Evolutionary conservation across 2,329 filamentous ascomycete species (phyloP).

Genomic region (Talaromyces sp.): DNA sequence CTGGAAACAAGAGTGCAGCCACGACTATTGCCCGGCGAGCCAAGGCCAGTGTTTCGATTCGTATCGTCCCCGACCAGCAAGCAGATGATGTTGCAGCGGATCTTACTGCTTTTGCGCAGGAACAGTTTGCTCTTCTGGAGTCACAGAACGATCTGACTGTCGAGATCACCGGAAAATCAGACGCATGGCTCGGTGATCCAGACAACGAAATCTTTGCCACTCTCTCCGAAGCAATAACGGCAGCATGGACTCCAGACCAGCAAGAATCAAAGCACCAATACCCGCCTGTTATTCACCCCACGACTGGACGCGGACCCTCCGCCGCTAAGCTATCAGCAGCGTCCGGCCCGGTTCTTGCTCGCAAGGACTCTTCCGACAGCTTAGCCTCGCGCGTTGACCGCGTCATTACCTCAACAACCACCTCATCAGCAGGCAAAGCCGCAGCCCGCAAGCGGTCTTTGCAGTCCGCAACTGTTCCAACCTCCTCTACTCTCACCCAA

Average conservation of each 20-base stretch:
- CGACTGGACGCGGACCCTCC: slow-evolving; percentile 14
- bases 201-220: slow-evolving; percentile 89
- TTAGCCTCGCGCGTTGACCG: slow-evolving; percentile 44
- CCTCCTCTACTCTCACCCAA: slow-evolving; percentile 44
- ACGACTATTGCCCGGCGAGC: slow-evolving; percentile 84
- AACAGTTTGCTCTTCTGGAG: slow-evolving; percentile 72
- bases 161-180: slow-evolving; percentile 87
- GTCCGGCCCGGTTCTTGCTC: slow-evolving; percentile 27
- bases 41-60: slow-evolving; percentile 83
- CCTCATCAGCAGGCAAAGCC: slow-evolving; percentile 34
- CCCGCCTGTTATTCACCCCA: slow-evolving; percentile 29
- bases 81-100: slow-evolving; percentile 72
- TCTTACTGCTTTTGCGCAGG: slow-evolving; percentile 67
- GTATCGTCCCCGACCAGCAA: slow-evolving; percentile 91
- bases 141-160: slow-evolving; percentile 81
- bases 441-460: slow-evolving; percentile 31
- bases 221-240: slow-evolving; percentile 79
- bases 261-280: slow-evolving; percentile 39
- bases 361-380: slow-evolving; percentile 42
- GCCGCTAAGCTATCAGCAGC: slow-evolving; percentile 15
- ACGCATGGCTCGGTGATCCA: slow-evolving; percentile 94
- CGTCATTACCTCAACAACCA: slow-evolving; percentile 43
- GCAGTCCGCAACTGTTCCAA: slow-evolving; percentile 33
- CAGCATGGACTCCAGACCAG: slow-evolving; percentile 68
- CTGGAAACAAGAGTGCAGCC: slow-evolving; percentile 82